Evolutionary conservation across 2,329 filamentous ascomycete species (phyloP).

Genomic region (Colletotrichum plurivorum): DNA sequence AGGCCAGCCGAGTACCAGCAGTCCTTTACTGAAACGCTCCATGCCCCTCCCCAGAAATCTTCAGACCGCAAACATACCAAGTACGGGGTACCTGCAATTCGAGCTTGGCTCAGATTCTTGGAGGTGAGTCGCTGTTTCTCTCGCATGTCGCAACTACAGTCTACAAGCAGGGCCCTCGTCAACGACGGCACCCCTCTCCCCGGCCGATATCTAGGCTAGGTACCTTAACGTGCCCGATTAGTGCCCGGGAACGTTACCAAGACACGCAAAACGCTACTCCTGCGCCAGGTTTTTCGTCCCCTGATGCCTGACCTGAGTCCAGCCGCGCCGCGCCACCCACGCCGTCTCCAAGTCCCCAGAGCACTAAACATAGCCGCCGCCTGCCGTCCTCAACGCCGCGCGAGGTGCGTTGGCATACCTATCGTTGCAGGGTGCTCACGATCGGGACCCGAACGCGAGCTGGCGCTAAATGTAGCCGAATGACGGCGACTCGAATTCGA

Average conservation of each 20-base stretch:
- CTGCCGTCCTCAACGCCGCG: not conserved
- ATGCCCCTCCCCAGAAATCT: constrained; percentile 2
- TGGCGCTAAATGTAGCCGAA: not conserved
- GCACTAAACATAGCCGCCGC: constrained; percentile 1
- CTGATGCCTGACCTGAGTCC: constrained; percentile 30
- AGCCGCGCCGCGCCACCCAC: constrained; percentile 25
- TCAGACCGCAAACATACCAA: not conserved
- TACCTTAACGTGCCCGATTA: not conserved
- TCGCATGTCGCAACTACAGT: constrained; percentile 13
- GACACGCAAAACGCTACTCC: too few species aligned
- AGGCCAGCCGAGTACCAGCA: constrained; percentile 31
- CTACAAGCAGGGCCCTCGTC: constrained; percentile 11
- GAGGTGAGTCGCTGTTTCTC: constrained; percentile 36
- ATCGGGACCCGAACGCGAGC: not conserved
- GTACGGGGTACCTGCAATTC: constrained; percentile 1
- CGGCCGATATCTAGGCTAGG: not conserved
- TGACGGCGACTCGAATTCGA: too few species aligned
- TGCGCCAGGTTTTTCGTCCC: not conserved
- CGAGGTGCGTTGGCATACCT: constrained; percentile 19
- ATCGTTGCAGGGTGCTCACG: not conserved
- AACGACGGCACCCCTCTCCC: not conserved
- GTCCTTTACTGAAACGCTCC: constrained; percentile 25
- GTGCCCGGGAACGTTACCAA: too few species aligned
- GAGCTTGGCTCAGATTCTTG: constrained; percentile 1
- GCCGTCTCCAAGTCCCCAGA: constrained; percentile 3